A percentile compares a stretch with the other conserved stretches of the same genome.
Evolutionary conservation across 768 basidiomycete genomes (phyloP).

Genomic region (Russula vinacea): DNA sequence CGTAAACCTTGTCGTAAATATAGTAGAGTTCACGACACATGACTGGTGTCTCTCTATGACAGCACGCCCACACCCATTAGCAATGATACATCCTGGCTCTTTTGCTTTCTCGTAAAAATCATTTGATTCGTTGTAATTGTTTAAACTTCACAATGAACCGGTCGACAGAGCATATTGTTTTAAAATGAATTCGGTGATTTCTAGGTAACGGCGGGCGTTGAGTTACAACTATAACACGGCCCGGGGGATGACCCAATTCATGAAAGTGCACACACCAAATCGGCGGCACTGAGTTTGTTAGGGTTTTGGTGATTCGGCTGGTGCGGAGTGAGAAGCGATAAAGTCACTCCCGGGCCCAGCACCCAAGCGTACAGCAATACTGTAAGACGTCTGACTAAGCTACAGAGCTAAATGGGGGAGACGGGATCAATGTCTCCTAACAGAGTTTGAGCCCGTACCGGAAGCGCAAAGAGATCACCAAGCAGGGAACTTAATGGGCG

Average conservation of each 20-base stretch:
- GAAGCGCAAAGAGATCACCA: no score
- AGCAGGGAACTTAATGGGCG: no score
- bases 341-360: no score
- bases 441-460: not conserved
- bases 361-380: no score
- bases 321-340: no score
- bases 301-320: no score
- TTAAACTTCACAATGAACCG: constrained; percentile 7
- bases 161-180: not conserved
- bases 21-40: constrained; percentile 21
- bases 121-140: constrained; percentile 2
- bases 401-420: no score
- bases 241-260: not conserved
- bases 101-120: not conserved
- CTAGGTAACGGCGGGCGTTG: not conserved
- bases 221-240: not conserved
- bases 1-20: no score
- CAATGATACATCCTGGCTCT: constrained; percentile 11
- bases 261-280: not conserved
- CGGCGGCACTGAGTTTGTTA: no score
- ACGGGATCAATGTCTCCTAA: no score
- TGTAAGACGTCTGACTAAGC: no score
- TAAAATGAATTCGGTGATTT: not conserved
- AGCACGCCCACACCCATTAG: not conserved
- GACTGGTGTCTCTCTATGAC: not conserved